Evolutionary conservation across 1,284 basidiomycete species (phyloP).

Genomic region (Leccinum subfulvum): DNA sequence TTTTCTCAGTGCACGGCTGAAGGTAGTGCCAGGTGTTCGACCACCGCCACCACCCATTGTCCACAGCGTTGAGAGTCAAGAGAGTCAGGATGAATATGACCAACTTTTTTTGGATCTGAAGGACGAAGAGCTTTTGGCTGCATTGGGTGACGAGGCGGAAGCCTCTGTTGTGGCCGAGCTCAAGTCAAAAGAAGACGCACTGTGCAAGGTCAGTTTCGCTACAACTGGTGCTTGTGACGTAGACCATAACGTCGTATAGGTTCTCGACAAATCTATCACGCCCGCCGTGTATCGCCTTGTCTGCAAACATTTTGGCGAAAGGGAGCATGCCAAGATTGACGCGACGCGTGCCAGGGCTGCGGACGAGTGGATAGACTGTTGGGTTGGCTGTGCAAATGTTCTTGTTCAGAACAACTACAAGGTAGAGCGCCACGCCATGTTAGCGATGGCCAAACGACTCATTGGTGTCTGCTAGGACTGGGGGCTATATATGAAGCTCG

Average conservation of each 20-base stretch:
- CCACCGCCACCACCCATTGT: conserved; percentile 35
- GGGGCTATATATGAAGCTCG: conserved; percentile 58
- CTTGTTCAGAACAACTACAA: conserved; percentile 58
- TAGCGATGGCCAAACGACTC: background rate
- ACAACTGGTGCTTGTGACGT: background rate
- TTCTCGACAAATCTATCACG: conserved; percentile 54
- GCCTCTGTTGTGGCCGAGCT: conserved; percentile 27
- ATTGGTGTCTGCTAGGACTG: conserved; percentile 50
- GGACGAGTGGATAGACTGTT: conserved; percentile 70
- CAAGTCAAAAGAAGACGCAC: conserved; percentile 40
- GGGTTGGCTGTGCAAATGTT: conserved; percentile 73
- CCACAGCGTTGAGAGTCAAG: conserved; percentile 45
- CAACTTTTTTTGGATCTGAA: conserved; percentile 56
- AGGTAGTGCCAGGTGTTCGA: conserved; percentile 48
- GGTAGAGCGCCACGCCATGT: conserved; percentile 38
- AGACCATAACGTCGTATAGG: conserved; percentile 35
- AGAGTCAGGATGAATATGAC: conserved; percentile 77
- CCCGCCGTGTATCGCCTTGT: conserved; percentile 64
- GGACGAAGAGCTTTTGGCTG: conserved; percentile 56
- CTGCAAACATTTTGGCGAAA: conserved; percentile 48
- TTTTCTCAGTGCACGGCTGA: conserved; percentile 62
- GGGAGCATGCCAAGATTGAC: conserved; percentile 29
- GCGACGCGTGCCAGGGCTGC: conserved; percentile 34
- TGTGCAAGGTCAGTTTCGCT: conserved; percentile 40
- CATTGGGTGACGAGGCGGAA: conserved; percentile 43